Evolutionary conservation across 2,329 filamentous ascomycete genomes (phyloP), one percentile per base, ranked within the genome.

Genomic region (Sordariomycetes sp.): DNA sequence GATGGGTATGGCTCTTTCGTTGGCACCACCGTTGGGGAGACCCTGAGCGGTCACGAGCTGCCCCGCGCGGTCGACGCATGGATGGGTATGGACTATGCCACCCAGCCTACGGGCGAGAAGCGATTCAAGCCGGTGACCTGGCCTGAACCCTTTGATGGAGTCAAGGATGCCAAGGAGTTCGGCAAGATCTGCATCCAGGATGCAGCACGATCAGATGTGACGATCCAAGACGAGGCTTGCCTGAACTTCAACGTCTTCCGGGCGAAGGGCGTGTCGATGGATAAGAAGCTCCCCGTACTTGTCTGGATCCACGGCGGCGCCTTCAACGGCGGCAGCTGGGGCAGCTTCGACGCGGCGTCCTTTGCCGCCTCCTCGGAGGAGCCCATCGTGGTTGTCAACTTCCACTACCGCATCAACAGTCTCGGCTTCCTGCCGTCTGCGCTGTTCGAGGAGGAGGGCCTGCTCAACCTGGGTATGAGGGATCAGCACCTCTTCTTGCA

Each of bases 401-500:
- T 68, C 20, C 64, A 68, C 40, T 68, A 68, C 37, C 59, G 64
- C 3, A 26, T 41, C 39, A 55, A 37, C 29, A 55, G 42, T 6
- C 47, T 68, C 0, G 65, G 65, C 0, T 55, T 47, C 11, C 55
- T 73, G 9, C 69, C 70, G 0, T 73, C 39, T 42, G 60, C 21
- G 16, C 34, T 59, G 15, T 46, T 57, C 7, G 57, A 62, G 20
- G 51, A 55, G 0, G 45, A 47, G 3, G 53, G 51, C 0, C 34
- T 62, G 14, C 36, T 70, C 8, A 78, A 79, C 38, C 64, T 66
- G 1, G 72, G 72, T 0, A 48, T 76, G 0, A 53, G 68, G 3
- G 72, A 76, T 38, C 69, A 74, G 42, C 58, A 62, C 11, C 63
- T 64, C 4, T 63, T 67, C 3, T 48, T 78, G 2, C 47, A 65